A percentile compares a stretch with the other conserved stretches of the same genome.
Evolutionary conservation across 495 filamentous ascomycete species (phyloP).

Genomic region (Venustampulla echinocandica): DNA sequence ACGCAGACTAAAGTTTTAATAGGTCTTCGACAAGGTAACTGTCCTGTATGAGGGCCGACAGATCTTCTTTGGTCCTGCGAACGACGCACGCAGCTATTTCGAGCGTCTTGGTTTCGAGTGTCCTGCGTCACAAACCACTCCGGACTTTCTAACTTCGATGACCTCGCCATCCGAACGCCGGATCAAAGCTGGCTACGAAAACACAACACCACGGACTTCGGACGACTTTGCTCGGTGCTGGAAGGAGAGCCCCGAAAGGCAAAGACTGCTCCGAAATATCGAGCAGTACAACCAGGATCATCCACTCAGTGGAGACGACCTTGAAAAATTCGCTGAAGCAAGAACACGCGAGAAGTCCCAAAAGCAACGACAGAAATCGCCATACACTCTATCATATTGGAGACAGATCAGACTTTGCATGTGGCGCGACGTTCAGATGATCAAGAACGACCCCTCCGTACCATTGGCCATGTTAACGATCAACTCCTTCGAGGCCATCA

Average conservation of each 20-base stretch:
- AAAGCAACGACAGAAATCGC: conserved; percentile 49
- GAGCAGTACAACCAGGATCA: conserved; percentile 53
- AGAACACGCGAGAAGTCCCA: conserved; percentile 56
- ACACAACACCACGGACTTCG: conserved; percentile 55
- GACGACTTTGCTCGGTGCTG: conserved; percentile 62
- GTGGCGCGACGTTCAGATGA: conserved; percentile 57
- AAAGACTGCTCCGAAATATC: conserved; percentile 55
- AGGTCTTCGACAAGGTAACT: conserved; percentile 49
- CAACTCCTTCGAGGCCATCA: conserved; percentile 67
- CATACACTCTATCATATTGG: conserved; percentile 61
- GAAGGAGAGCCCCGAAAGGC: conserved; percentile 60
- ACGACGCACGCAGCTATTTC: conserved; percentile 52
- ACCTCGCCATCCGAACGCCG: conserved; percentile 56
- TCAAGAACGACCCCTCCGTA: conserved; percentile 61
- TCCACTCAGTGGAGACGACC: conserved; percentile 54
- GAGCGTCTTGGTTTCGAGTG: conserved; percentile 45
- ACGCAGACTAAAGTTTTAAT: conserved; percentile 34
- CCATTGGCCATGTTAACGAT: conserved; percentile 55
- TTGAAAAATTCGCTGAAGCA: conserved; percentile 57
- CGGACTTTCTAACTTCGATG: conserved; percentile 66
- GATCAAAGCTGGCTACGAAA: conserved; percentile 50
- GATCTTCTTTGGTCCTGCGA: conserved; percentile 55
- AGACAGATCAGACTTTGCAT: conserved; percentile 67
- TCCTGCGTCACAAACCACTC: conserved; percentile 46
- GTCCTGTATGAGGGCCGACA: conserved; percentile 56